Conservation (phyloP, 495 filamentous ascomycete species). For the Xylaria intraflava region DNA sequence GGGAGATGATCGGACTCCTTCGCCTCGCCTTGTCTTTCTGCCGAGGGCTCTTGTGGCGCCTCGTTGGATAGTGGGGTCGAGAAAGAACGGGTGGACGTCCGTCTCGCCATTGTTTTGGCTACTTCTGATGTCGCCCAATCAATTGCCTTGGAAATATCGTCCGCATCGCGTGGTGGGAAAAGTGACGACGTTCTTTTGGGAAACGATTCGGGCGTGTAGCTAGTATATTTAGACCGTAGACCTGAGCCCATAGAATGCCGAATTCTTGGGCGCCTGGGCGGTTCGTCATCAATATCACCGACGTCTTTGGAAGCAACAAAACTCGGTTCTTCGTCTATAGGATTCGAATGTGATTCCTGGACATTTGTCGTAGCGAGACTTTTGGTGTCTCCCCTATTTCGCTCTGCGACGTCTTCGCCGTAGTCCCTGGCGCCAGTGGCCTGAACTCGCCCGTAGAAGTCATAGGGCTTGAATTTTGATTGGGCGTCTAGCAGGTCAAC, state of each 20-base stretch:
- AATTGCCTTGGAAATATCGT: not conserved
- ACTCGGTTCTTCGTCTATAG: not conserved
- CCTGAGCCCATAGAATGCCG: slow-evolving; percentile 19
- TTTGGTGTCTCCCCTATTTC: slow-evolving; percentile 34
- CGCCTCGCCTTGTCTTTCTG: not conserved
- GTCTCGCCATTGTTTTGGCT: slow-evolving; percentile 14
- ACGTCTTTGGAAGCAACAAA: not conserved
- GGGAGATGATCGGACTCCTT: slow-evolving; percentile 10
- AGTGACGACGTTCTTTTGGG: slow-evolving; percentile 15
- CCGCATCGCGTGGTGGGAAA: slow-evolving; percentile 5
- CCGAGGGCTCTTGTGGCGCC: slow-evolving; percentile 8
- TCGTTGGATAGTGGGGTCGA: slow-evolving; percentile 7
- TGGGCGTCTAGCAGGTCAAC: slow-evolving; percentile 50
- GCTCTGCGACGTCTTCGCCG: slow-evolving; percentile 50
- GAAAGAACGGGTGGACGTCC: slow-evolving; percentile 20
- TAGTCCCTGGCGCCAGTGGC: slow-evolving; percentile 44
- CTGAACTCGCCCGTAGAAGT: slow-evolving; percentile 39
- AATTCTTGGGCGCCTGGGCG: slow-evolving; percentile 10
- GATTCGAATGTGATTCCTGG: not conserved
- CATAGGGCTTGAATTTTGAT: slow-evolving; percentile 38
- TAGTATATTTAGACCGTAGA: slow-evolving; percentile 18
- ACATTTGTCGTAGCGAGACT: not conserved
- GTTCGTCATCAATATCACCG: slow-evolving; percentile 6
- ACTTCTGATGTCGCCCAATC: not conserved
- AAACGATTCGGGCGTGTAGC: slow-evolving; percentile 9